phyloP scores from a whole-genome alignment of 202 grass and related monocot genomes.

The Panicum virgatum region DNA sequence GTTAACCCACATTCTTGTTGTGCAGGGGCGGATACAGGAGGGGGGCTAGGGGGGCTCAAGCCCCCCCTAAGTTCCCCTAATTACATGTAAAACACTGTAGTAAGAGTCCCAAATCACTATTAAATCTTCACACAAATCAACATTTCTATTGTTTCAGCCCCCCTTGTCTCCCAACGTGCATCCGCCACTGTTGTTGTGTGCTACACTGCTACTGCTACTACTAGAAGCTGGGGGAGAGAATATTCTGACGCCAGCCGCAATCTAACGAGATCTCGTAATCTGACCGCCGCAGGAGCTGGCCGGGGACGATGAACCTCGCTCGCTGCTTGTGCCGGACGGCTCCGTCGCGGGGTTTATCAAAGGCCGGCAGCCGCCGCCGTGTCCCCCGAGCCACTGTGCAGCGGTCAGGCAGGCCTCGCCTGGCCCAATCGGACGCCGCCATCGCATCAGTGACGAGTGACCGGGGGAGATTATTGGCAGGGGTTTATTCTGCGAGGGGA shows the following conservation, averaged over 20 bases:
- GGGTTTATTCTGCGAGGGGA: not conserved
- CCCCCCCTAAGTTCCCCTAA: no score
- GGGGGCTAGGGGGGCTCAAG: no score
- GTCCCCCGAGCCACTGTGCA: constrained; percentile 20
- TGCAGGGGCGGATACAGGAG: no score
- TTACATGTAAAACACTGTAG: no score
- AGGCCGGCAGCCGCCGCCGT: constrained; percentile 22
- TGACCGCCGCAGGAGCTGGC: not conserved
- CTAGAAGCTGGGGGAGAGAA: not conserved
- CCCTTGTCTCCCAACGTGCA: no score
- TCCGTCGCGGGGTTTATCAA: not conserved
- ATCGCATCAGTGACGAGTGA: not conserved
- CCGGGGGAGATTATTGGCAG: not conserved
- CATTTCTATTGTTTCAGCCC: no score
- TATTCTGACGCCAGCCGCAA: constrained; percentile 29
- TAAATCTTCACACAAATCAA: no score
- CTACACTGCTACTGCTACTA: no score
- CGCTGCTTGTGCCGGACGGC: not conserved
- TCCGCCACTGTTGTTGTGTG: no score
- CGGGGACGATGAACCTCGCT: constrained; percentile 9
- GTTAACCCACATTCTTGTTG: not conserved
- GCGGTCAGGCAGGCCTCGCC: not conserved
- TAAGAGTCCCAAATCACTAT: no score
- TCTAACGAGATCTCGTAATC: constrained; percentile 19
- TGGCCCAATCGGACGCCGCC: constrained; percentile 27